Conservation (phyloP, 106 monocot species). For the Triglochin maritima region DNA sequence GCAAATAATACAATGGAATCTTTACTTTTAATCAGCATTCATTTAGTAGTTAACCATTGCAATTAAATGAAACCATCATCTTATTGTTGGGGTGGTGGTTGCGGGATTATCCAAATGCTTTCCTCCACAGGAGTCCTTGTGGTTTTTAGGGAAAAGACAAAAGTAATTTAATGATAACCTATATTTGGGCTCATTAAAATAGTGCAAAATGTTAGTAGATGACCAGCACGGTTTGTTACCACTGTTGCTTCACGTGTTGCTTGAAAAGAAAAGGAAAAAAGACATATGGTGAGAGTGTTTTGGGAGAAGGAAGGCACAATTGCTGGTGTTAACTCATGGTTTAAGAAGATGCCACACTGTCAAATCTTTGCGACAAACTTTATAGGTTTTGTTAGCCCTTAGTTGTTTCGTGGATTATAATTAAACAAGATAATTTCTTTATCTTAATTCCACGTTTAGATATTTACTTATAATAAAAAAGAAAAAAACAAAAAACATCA, state of each 20-base stretch:
- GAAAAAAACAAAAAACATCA: too few relatives aligned
- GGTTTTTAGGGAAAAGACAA: background rate
- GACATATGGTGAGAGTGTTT: background rate
- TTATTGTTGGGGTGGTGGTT: too few relatives aligned
- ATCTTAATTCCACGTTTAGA: too few relatives aligned
- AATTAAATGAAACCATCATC: background rate
- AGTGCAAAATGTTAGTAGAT: background rate
- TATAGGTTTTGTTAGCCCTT: background rate
- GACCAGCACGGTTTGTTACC: background rate
- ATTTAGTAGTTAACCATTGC: background rate
- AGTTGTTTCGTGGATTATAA: background rate
- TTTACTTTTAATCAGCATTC: too few relatives aligned
- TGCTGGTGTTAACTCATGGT: too few relatives aligned
- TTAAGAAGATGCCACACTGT: background rate
- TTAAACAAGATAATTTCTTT: too few relatives aligned
- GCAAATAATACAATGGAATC: too few relatives aligned
- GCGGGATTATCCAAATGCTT: too few relatives aligned
- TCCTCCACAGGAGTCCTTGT: background rate
- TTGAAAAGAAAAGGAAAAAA: background rate
- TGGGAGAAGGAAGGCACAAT: background rate
- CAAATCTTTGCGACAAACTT: background rate
- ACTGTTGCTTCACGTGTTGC: constrained; percentile 1
- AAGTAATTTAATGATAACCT: background rate
- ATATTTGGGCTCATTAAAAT: background rate
- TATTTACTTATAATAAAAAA: too few relatives aligned